phyloP scores from a whole-genome alignment of 148 eudicot species.

The Amaranthus cruentus region DNA sequence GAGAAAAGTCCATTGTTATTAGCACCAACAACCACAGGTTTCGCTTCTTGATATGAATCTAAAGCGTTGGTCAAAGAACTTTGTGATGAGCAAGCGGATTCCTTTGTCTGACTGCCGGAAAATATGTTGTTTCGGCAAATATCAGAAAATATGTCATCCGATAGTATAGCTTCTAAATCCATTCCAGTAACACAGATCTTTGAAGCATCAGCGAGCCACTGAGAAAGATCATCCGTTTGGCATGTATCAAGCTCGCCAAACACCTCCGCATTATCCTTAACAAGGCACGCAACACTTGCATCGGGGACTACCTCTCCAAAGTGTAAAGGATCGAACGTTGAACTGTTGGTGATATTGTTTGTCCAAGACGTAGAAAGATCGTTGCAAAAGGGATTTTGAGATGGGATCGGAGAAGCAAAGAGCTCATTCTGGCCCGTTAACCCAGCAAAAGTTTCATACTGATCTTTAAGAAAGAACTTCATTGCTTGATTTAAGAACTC shows the following conservation, averaged over 20 bases:
- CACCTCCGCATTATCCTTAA: slow-evolving; percentile 11
- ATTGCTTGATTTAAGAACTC: slow-evolving; percentile 54
- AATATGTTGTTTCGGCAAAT: slow-evolving; percentile 14
- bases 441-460: slow-evolving; percentile 20
- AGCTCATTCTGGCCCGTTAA: slow-evolving; percentile 28
- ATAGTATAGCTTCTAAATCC: slow-evolving; percentile 20
- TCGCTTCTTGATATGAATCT: slow-evolving; percentile 19
- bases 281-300: slow-evolving; percentile 5
- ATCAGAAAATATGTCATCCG: slow-evolving; percentile 24
- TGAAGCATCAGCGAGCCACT: slow-evolving; percentile 34
- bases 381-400: slow-evolving; percentile 22
- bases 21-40: slow-evolving; percentile 8
- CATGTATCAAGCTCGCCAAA: slow-evolving; percentile 27
- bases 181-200: slow-evolving; percentile 22
- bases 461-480: slow-evolving; percentile 26
- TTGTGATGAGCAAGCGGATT: slow-evolving; percentile 35
- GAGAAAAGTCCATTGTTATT: slow-evolving; percentile 22
- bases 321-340: slow-evolving; percentile 23
- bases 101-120: slow-evolving; percentile 15
- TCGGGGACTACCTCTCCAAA: slow-evolving; percentile 17
- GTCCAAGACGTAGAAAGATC: slow-evolving; percentile 22
- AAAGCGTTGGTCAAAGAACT: slow-evolving; percentile 36
- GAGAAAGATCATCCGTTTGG: slow-evolving; percentile 29
- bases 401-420: slow-evolving; percentile 34
- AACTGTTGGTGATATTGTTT: slow-evolving; percentile 8